Conservation (phyloP, 495 filamentous ascomycete genomes). For the Gamarada debralockiae region DNA sequence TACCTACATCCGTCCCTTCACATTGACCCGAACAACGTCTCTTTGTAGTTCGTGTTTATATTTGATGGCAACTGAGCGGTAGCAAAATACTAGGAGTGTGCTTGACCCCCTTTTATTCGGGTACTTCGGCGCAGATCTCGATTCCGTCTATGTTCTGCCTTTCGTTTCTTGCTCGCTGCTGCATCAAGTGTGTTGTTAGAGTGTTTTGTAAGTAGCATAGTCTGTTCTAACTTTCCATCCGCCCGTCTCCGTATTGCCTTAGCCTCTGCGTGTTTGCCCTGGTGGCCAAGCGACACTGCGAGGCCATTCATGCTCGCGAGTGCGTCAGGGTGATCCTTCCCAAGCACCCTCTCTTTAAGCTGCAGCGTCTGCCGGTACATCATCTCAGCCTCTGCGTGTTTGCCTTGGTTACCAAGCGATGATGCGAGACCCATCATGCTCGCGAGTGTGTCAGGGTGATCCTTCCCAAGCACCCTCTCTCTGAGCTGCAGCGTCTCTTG, state of each 20-base stretch:
- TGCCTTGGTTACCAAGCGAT: no score
- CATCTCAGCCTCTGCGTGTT: no score
- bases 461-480: no score
- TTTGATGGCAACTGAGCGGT: no score
- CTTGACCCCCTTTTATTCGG: no score
- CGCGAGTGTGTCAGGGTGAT: not conserved
- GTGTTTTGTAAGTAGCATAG: not conserved
- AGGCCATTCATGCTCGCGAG: no score
- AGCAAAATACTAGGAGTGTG: no score
- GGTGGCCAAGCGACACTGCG: no score
- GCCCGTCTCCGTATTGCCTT: not conserved
- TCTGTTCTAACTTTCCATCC: not conserved
- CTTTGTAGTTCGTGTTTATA: no score
- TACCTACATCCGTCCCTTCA: not conserved
- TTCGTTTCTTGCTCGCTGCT: not conserved
- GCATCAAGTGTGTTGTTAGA: not conserved
- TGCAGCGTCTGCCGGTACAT: no score
- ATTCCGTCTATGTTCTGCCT: not conserved
- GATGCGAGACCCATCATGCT: not conserved
- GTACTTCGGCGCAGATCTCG: not conserved
- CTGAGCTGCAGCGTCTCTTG: slow-evolving; percentile 15
- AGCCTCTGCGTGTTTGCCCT: not conserved
- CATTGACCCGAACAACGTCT: not conserved
- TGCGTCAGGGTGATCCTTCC: no score
- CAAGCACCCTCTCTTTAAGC: no score